Conservation (phyloP, 306 rosid genomes). For the Prunus fruticosa region DNA sequence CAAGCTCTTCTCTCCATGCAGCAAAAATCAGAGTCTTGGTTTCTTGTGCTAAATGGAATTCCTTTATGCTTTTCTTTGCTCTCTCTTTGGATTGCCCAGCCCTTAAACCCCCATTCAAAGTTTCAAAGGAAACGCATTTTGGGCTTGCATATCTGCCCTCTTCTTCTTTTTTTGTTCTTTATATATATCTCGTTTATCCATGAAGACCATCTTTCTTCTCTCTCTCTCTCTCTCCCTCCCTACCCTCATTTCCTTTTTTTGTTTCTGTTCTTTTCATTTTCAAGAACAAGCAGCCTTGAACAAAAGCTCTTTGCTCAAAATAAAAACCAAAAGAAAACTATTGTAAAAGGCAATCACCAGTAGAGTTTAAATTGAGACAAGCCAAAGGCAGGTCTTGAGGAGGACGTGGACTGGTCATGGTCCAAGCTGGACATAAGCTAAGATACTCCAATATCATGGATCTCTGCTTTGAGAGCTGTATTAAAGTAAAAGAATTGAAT, state of each 20-base stretch:
- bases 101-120: constrained; percentile 35
- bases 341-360: neutral
- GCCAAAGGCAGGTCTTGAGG: neutral
- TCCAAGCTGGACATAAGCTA: constrained; percentile 20
- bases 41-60: constrained; percentile 62
- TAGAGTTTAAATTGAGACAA: neutral
- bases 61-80: constrained; percentile 61
- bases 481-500: constrained; percentile 39
- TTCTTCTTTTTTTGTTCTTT: constrained; percentile 23
- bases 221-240: neutral
- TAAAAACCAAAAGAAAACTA: neutral
- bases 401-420: constrained; percentile 33
- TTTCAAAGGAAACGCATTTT: constrained; percentile 30
- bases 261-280: neutral
- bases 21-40: constrained; percentile 41
- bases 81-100: constrained; percentile 39
- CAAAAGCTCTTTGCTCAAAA: neutral
- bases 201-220: constrained; percentile 32
- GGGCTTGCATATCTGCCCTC: constrained; percentile 28
- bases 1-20: constrained; percentile 63
- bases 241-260: neutral
- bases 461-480: constrained; percentile 39
- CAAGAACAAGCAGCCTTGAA: neutral
- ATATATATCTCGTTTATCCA: constrained; percentile 32
- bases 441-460: constrained; percentile 24